Percentiles rank a stretch among this genome's conserved stretches.
Conservation (phyloP, 1,284 basidiomycete genomes). For the Pseudozyma tsukubaensis region DNA sequence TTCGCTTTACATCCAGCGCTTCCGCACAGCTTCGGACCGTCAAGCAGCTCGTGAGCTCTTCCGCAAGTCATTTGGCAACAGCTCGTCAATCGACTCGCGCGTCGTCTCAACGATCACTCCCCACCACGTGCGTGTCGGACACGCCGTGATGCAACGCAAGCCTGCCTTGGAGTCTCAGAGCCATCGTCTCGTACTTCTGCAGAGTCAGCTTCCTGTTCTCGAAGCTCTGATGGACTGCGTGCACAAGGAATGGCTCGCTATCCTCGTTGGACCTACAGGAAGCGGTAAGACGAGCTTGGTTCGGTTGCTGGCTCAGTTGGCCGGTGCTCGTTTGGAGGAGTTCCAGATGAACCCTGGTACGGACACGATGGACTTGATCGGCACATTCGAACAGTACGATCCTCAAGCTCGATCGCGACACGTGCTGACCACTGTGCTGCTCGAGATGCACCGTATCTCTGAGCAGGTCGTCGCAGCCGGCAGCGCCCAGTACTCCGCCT, state of each 20-base stretch:
- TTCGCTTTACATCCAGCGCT: slow-evolving; percentile 81
- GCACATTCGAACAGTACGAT: slow-evolving; percentile 88
- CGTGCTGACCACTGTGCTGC: slow-evolving; percentile 15
- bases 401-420: slow-evolving; percentile 35
- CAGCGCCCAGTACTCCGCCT: slow-evolving; percentile 10
- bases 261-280: slow-evolving; percentile 81
- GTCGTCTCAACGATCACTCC: slow-evolving; percentile 73
- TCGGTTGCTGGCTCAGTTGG: slow-evolving; percentile 78
- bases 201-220: slow-evolving; percentile 76
- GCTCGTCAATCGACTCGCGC: slow-evolving; percentile 59
- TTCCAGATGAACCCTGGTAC: slow-evolving; percentile 86
- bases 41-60: slow-evolving; percentile 76
- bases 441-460: slow-evolving; percentile 23
- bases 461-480: slow-evolving; percentile 11
- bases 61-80: slow-evolving; percentile 73
- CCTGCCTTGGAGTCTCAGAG: slow-evolving; percentile 11
- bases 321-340: slow-evolving; percentile 79
- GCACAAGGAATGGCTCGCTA: slow-evolving; percentile 85
- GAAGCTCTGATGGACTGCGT: slow-evolving; percentile 83
- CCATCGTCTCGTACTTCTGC: slow-evolving; percentile 72
- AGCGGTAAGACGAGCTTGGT: slow-evolving; percentile 86
- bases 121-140: slow-evolving; percentile 77
- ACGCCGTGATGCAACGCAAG: slow-evolving; percentile 73
- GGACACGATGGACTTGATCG: slow-evolving; percentile 93
- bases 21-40: slow-evolving; percentile 80